Percentiles rank a stretch among this genome's conserved stretches.
Conservation (phyloP, 495 filamentous ascomycete species). For the Neurospora sp. region DNA sequence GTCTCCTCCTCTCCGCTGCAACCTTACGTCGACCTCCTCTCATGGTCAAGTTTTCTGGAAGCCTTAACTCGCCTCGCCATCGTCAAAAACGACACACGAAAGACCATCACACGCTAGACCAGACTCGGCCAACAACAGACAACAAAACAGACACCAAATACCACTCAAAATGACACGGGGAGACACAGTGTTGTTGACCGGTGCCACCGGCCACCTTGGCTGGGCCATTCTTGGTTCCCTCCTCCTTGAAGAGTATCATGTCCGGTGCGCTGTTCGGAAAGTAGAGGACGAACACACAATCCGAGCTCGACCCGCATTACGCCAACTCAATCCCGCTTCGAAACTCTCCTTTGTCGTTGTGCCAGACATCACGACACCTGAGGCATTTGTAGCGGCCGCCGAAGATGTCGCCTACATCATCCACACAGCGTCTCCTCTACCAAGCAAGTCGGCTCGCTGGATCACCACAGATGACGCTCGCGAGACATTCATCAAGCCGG, state of each 20-base stretch:
- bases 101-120: not conserved
- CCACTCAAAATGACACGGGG: not conserved
- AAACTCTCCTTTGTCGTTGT: slow-evolving; percentile 34
- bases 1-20: not conserved
- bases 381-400: slow-evolving; percentile 37
- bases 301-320: slow-evolving; percentile 19
- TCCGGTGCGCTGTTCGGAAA: slow-evolving; percentile 37
- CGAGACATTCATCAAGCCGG: slow-evolving; percentile 51
- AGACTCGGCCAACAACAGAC: not conserved
- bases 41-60: not conserved
- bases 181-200: not conserved
- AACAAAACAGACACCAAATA: not conserved
- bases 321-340: slow-evolving; percentile 16
- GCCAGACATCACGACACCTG: slow-evolving; percentile 34
- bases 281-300: slow-evolving; percentile 21
- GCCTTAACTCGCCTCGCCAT: not conserved
- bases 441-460: not conserved
- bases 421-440: slow-evolving; percentile 42
- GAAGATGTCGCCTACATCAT: slow-evolving; percentile 39
- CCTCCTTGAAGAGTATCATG: slow-evolving; percentile 29
- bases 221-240: slow-evolving; percentile 26
- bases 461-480: slow-evolving; percentile 41
- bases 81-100: not conserved
- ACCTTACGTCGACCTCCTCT: not conserved
- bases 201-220: not conserved